Conservation (phyloP, 306 rosid genomes). For the Pyrus communis region DNA sequence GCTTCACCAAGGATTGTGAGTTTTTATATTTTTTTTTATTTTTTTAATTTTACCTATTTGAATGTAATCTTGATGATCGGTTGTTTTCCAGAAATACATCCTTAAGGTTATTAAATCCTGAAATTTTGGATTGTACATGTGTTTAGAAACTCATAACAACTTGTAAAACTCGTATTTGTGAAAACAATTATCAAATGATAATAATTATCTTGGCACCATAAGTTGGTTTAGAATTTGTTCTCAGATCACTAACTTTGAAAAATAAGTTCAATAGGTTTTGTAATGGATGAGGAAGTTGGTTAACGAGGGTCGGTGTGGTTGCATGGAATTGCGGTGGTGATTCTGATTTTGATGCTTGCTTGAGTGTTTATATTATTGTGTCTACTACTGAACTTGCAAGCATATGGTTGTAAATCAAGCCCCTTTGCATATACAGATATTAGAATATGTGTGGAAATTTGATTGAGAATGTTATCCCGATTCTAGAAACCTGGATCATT, state of each 20-base stretch:
- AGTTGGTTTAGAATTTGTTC: neutral
- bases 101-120: neutral
- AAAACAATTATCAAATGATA: too few relatives aligned
- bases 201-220: neutral
- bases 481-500: neutral
- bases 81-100: neutral
- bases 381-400: neutral
- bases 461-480: neutral
- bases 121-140: too few relatives aligned
- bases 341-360: neutral
- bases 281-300: neutral
- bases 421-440: neutral
- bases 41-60: neutral
- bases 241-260: neutral
- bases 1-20: conserved; percentile 55
- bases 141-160: neutral
- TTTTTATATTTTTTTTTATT: neutral
- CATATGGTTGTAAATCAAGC: neutral
- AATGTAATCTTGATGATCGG: too few relatives aligned
- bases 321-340: neutral
- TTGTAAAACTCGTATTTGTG: too few relatives aligned
- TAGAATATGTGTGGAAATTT: neutral
- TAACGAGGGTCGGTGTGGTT: neutral
- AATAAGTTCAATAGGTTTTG: neutral
- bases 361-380: neutral